phyloP scores from a whole-genome alignment of 768 basidiomycete species.

The Leccinum imitatum region DNA sequence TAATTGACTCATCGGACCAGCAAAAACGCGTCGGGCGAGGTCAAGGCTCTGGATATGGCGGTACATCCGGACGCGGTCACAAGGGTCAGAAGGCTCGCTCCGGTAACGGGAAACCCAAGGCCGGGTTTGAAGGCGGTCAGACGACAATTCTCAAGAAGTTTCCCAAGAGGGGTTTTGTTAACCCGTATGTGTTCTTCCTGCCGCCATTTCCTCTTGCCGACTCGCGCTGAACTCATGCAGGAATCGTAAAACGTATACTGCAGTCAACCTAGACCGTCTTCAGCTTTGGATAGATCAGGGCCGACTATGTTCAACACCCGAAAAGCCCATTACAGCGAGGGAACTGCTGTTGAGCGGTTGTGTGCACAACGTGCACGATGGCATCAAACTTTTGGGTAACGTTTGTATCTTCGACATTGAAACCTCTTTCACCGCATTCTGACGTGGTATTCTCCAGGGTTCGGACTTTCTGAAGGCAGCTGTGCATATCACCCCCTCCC shows the following conservation, averaged over 20 bases:
- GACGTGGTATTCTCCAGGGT: constrained; percentile 44
- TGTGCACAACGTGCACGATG: constrained; percentile 85
- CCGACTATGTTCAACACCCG: constrained; percentile 71
- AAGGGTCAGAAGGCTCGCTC: constrained; percentile 96
- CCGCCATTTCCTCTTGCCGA: not conserved
- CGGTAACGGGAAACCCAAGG: constrained; percentile 77
- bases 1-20: constrained; percentile 39
- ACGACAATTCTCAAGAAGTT: constrained; percentile 88
- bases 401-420: constrained; percentile 41
- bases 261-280: constrained; percentile 83
- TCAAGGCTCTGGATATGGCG: constrained; percentile 86
- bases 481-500: constrained; percentile 78
- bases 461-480: constrained; percentile 62
- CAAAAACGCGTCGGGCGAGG: constrained; percentile 95
- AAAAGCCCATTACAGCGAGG: constrained; percentile 83
- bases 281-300: constrained; percentile 91
- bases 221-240: constrained; percentile 40
- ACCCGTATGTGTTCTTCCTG: constrained; percentile 59
- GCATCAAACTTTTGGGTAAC: constrained; percentile 87
- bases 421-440: not conserved
- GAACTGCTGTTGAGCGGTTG: constrained; percentile 85
- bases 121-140: constrained; percentile 95
- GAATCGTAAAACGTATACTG: constrained; percentile 71
- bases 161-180: constrained; percentile 93
- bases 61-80: constrained; percentile 90